Conservation (phyloP, 192 early-diverging fungal species). For the Endogone sp. region DNA sequence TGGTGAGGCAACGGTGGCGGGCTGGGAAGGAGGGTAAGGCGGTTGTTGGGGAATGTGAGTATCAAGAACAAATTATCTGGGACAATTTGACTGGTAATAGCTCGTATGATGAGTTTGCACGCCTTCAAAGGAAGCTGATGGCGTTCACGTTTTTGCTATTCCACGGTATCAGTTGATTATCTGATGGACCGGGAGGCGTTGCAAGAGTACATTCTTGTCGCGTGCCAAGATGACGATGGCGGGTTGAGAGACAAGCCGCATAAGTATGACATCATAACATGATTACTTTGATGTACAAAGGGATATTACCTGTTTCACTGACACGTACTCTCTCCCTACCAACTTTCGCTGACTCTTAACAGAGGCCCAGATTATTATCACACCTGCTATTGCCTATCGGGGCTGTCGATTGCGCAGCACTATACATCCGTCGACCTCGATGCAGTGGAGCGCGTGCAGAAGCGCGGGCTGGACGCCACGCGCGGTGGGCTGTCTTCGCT, state of each 20-base stretch:
- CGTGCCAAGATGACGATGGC: slow-evolving; percentile 75
- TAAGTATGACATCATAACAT: slow-evolving; percentile 45
- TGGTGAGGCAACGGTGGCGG: slow-evolving; percentile 9
- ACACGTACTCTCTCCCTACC: not conserved
- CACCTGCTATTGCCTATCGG: slow-evolving; percentile 88
- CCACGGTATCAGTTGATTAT: slow-evolving; percentile 26
- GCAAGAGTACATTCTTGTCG: slow-evolving; percentile 85
- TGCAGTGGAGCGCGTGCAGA: slow-evolving; percentile 10
- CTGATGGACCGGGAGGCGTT: slow-evolving; percentile 61
- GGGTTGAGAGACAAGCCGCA: slow-evolving; percentile 92
- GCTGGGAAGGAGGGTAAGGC: not conserved
- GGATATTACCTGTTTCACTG: not conserved
- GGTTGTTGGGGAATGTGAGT: no score
- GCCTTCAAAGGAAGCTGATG: not conserved
- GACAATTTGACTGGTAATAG: no score
- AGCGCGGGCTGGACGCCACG: slow-evolving; percentile 19
- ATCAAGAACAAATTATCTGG: no score
- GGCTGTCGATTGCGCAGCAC: slow-evolving; percentile 83
- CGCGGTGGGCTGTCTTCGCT: slow-evolving; percentile 34
- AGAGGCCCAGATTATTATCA: slow-evolving; percentile 87
- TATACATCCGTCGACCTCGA: slow-evolving; percentile 42
- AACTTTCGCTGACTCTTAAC: not conserved
- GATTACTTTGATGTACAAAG: not conserved
- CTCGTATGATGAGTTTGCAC: no score
- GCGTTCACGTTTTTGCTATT: not conserved